Conservation (phyloP, 257 asterid species). For the Verbascum thapsus region DNA sequence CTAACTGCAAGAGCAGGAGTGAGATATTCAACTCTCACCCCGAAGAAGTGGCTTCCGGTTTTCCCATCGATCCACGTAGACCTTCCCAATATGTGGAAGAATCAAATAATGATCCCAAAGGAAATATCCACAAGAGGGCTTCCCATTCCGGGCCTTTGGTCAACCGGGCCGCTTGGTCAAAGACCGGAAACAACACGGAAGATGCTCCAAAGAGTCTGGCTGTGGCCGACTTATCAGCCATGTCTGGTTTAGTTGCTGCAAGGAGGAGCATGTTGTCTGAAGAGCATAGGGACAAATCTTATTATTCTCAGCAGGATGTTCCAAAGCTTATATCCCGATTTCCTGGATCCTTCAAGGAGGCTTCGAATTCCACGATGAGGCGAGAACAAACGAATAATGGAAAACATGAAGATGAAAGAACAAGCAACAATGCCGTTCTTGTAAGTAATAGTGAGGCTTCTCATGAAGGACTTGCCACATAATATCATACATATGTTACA, state of each 20-base stretch:
- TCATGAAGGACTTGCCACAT: not conserved
- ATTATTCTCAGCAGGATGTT: constrained; percentile 55
- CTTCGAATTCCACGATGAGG: constrained; percentile 54
- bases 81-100: constrained; percentile 74
- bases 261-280: constrained; percentile 80
- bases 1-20: constrained; percentile 91
- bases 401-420: constrained; percentile 57
- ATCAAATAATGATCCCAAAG: constrained; percentile 49
- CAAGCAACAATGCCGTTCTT: constrained; percentile 55
- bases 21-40: constrained; percentile 92
- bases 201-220: constrained; percentile 63
- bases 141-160: constrained; percentile 96
- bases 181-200: constrained; percentile 70
- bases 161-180: constrained; percentile 83
- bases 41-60: constrained; percentile 90
- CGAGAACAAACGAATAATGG: constrained; percentile 48
- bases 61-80: constrained; percentile 93
- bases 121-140: constrained; percentile 62
- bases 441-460: no score
- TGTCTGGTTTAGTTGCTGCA: constrained; percentile 85
- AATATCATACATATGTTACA: not conserved
- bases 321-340: constrained; percentile 75
- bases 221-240: constrained; percentile 61
- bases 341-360: constrained; percentile 88
- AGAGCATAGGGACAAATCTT: constrained; percentile 55